A percentile compares a stretch with the other conserved stretches of the same genome.
phyloP scores from a whole-genome alignment of 2,329 filamentous ascomycete species.

The Fusarium coicis region DNA sequence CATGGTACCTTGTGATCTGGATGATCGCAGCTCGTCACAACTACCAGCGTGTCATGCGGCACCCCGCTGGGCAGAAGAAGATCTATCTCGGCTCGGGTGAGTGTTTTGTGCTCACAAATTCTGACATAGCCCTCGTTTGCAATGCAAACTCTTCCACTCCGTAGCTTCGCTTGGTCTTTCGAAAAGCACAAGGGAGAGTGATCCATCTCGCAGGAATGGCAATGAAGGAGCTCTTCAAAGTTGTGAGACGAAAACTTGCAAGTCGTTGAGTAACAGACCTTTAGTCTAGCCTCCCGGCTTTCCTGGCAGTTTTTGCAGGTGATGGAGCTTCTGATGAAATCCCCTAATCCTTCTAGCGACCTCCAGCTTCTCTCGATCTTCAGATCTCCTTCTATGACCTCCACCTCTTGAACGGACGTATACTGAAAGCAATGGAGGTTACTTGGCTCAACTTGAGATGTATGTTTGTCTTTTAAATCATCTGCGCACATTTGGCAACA shows the following conservation, averaged over 20 bases:
- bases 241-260: neutral
- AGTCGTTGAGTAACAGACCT: neutral
- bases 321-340: neutral
- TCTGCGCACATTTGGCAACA: neutral
- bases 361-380: neutral
- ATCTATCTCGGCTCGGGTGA: neutral
- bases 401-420: too few relatives aligned
- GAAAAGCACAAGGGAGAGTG: neutral
- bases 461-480: neutral
- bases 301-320: neutral
- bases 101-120: neutral
- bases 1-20: neutral
- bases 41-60: neutral
- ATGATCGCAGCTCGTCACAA: neutral
- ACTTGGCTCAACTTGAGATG: neutral
- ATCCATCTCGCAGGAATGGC: neutral
- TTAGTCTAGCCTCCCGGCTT: neutral
- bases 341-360: neutral
- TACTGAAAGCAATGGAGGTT: neutral
- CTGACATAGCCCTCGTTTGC: neutral
- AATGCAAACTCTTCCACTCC: neutral
- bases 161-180: neutral
- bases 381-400: fast-evolving
- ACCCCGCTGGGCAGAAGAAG: neutral
- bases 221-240: neutral